Evolutionary conservation across 2,329 filamentous ascomycete species (phyloP), one percentile per base, ranked within the genome.

Genomic region (Sphaerulina musiva): DNA sequence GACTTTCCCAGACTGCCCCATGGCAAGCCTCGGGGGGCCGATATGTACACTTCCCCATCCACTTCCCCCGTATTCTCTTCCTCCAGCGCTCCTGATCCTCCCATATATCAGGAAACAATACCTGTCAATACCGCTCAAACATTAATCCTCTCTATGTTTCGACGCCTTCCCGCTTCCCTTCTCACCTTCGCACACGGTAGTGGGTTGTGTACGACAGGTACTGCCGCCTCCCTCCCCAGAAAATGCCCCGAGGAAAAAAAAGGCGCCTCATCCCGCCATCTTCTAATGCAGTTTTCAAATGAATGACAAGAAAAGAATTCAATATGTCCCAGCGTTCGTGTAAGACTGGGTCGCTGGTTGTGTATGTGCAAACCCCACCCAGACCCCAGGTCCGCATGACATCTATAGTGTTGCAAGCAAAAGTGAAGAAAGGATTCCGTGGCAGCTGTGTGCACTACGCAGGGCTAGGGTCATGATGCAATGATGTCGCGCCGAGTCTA

Each of bases 401-500:
- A 44, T 26, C 5, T 44, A 44, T 29, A 29, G 41, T 20, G 41
- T 44, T 44, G 17, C 14, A 42, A 42, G 17, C 8, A 8, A 42
- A 42, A 42, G 26, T 23, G 41, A 44, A 44, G 4, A 45, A 45
- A 44, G 48, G 32, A 39, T 23, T 51, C 14, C 45, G 42, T 51
- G 42, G 41, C 34, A 42, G 11, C 48, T 51, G 48, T 41, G 48
- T 46, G 48, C 42, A 45, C 48, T 44, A 45, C 32, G 42, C 40
- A 40, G 41, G 29, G 42, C 42, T 46, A 39, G 42, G 34, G 48
- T 51, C 48, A 46, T 51, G 48, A 45, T 51, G 48, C 40, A n/a
- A 38, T 48, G 46, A 39, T 51, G 48, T 38, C 45, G 41, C 48
- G 48, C 48, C 48, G 34, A 31, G 44, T 51, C 34, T 41, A 51